These are phyloP conservation scores for Cyberlindnera galapagoensis DNA, from an alignment of 805 yeast species.

Conservation along the genomic window DNA sequence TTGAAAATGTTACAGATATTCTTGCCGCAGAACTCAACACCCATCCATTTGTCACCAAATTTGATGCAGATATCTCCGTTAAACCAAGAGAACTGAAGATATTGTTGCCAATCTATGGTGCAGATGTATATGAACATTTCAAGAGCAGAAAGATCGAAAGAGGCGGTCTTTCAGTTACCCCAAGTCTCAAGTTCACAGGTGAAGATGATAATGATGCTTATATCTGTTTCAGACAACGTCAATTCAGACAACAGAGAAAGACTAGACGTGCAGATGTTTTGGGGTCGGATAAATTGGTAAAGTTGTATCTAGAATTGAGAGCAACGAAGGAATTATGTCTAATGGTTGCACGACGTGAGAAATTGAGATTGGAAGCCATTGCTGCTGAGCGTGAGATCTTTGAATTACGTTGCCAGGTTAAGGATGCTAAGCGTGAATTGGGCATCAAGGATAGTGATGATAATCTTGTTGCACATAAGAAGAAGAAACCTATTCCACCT, in stretches of 20 bases:
- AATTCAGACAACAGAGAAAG: constrained; percentile 90
- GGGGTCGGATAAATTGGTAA: constrained; percentile 75
- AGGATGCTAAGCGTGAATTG: constrained; percentile 64
- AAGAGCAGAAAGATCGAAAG: constrained; percentile 61
- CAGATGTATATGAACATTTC: constrained; percentile 75
- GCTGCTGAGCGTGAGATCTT: constrained; percentile 63
- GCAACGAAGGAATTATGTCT: constrained; percentile 65
- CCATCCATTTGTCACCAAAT: constrained; percentile 51
- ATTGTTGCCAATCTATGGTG: constrained; percentile 56
- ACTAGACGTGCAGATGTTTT: constrained; percentile 92
- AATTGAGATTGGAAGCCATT: constrained; percentile 52
- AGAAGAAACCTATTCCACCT: constrained; percentile 38
- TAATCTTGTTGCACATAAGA: constrained; percentile 70
- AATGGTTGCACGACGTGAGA: constrained; percentile 69
- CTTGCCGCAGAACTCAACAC: constrained; percentile 50
- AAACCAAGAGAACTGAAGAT: constrained; percentile 38
- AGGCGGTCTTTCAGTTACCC: constrained; percentile 65
- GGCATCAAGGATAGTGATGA: constrained; percentile 83
- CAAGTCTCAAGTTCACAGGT: constrained; percentile 70
- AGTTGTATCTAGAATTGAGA: constrained; percentile 68
- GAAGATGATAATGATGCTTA: constrained; percentile 94
- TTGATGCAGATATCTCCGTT: constrained; percentile 36
- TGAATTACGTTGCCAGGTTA: constrained; percentile 64
- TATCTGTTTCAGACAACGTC: constrained; percentile 92
- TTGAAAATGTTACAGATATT: constrained; percentile 49